These are phyloP conservation scores for Neostapfia colusana DNA, from an alignment of 176 grass and related monocot genomes.

Conservation along the genomic window DNA sequence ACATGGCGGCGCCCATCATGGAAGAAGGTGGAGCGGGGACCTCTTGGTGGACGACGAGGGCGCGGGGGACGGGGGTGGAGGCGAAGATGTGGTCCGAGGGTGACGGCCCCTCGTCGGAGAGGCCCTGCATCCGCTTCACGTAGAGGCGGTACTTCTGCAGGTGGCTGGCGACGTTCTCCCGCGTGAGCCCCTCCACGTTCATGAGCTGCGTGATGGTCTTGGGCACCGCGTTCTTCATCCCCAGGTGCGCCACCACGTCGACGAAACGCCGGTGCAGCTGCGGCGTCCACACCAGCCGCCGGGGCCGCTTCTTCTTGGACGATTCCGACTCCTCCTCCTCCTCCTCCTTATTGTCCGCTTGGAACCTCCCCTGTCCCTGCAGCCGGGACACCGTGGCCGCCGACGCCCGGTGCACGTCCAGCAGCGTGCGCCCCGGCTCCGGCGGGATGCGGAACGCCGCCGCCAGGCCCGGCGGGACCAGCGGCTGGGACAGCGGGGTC, in stretches of 20 bases:
- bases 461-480: constrained; percentile 63
- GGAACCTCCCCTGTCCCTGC: too few species aligned
- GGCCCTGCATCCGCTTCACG: constrained; percentile 70
- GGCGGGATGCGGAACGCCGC: constrained; percentile 81
- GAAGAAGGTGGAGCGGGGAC: constrained; percentile 24
- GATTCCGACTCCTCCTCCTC: neutral
- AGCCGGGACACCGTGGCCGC: constrained; percentile 62
- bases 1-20: constrained; percentile 15
- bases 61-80: constrained; percentile 49
- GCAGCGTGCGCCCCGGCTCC: constrained; percentile 55
- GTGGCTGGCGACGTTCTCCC: constrained; percentile 94
- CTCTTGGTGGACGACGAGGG: constrained; percentile 42
- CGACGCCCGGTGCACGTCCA: constrained; percentile 78
- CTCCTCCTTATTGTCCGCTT: too few species aligned
- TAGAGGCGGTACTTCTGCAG: constrained; percentile 94
- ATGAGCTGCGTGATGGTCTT: constrained; percentile 98
- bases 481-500: constrained; percentile 65
- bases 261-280: constrained; percentile 98
- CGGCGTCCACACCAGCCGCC: constrained; percentile 88
- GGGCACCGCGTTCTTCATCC: constrained; percentile 86
- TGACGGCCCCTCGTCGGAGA: constrained; percentile 52
- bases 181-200: constrained; percentile 86
- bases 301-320: neutral
- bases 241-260: constrained; percentile 89
- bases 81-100: constrained; percentile 61